phyloP scores from a whole-genome alignment of 2,329 filamentous ascomycete genomes.

The Fusarium veterinarium region DNA sequence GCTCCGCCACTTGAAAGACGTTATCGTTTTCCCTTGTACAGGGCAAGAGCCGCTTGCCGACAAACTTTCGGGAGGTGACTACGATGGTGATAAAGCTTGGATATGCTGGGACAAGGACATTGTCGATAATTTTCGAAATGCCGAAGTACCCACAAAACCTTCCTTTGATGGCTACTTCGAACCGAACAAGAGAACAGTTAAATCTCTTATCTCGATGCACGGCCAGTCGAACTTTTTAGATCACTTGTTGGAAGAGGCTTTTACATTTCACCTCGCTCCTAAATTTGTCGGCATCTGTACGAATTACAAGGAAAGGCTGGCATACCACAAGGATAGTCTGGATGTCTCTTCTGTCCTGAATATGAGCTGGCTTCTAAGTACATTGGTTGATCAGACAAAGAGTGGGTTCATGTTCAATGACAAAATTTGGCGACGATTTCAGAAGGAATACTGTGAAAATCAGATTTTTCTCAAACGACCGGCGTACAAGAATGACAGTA shows the following conservation, averaged over 20 bases:
- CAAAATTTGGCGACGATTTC: background rate
- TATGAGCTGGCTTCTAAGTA: background rate
- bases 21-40: conserved; percentile 77
- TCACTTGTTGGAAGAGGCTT: background rate
- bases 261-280: background rate
- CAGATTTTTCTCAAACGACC: background rate
- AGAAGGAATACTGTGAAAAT: background rate
- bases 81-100: background rate
- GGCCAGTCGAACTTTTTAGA: background rate
- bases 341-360: background rate
- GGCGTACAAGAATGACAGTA: background rate
- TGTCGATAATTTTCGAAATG: background rate
- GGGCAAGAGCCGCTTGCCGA: conserved; percentile 69
- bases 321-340: background rate
- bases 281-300: background rate
- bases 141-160: background rate
- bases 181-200: background rate
- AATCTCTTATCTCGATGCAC: background rate
- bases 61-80: conserved; percentile 2
- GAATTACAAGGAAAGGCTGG: background rate
- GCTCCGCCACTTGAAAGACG: conserved; percentile 76
- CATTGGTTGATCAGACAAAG: background rate
- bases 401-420: background rate
- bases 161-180: background rate
- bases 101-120: background rate